Evolutionary conservation across 1,139 yeast species (phyloP), one percentile per base, ranked within the genome.

Genomic region (Candida gigantensis): DNA sequence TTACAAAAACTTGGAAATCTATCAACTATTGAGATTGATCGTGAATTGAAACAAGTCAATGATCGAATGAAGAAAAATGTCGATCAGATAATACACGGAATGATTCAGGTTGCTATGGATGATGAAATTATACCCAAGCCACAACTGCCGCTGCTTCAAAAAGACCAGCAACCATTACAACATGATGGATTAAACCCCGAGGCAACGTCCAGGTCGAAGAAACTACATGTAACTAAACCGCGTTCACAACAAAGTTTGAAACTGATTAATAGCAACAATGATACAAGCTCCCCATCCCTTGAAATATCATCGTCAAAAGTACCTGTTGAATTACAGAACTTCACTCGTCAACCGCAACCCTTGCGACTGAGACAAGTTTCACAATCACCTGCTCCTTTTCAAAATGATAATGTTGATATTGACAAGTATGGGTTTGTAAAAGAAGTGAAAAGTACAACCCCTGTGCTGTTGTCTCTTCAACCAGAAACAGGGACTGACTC

Each of bases 371-470:
- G n/a, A n/a, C n/a, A n/a, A n/a, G n/a, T 18, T 10, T 13, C 17
- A 9, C 16, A 16, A 15, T 8, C 14, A 12, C 23, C 33, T n/a
- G 6, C 10, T n/a, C 18, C 19, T n/a, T 16, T 20, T 9, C 23
- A 30, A 9, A 21, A 9, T 24, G 34, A 34, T 6, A 55, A 53
- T 17, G 52, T 57, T 7, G 55, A 58, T 24, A 66, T 77, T 6
- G 82, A 77, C 46, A 59, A 73, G 40, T 76, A 69, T 51, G 82
- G 82, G 1, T 77, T 77, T 50, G 60, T 75, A 21, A 55, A 53
- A 14, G 63, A 60, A 36, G 25, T 19, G 31, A 10, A 20, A 24
- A 23, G 25, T 11, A 23, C 6, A n/a, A 23, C 25, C 3, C 25
- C 25, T n/a, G 12, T 23, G 25, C 17, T n/a, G 9, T 3, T n/a